Conservation (phyloP, 1,139 yeast genomes). For the Suhomyces bribrorum region DNA sequence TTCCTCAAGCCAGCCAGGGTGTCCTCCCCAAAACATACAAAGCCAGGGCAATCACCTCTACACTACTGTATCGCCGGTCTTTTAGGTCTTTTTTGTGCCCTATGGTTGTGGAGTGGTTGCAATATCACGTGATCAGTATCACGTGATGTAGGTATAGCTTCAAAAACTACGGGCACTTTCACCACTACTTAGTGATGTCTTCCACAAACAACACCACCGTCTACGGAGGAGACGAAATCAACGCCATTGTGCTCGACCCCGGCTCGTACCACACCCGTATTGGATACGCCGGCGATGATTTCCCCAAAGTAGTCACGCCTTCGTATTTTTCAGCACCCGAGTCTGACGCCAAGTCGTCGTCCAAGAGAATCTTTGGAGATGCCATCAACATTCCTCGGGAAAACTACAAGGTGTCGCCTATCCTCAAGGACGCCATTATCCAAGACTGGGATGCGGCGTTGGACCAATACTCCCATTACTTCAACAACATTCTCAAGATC, state of each 20-base stretch:
- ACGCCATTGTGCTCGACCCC: slow-evolving; percentile 89
- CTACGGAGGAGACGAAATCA: slow-evolving; percentile 73
- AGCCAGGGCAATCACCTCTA: too few relatives aligned
- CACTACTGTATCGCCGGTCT: too few relatives aligned
- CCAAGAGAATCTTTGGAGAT: slow-evolving; percentile 51
- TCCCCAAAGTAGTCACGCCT: slow-evolving; percentile 76
- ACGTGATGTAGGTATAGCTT: too few relatives aligned
- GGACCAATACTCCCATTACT: slow-evolving; percentile 62
- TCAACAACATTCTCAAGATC: slow-evolving; percentile 48
- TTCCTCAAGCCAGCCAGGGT: too few relatives aligned
- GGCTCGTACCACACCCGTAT: slow-evolving; percentile 82
- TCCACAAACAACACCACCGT: slow-evolving; percentile 24
- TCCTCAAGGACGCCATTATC: slow-evolving; percentile 61
- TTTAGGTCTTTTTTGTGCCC: too few relatives aligned
- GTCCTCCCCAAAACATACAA: too few relatives aligned
- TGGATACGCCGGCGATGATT: slow-evolving; percentile 94
- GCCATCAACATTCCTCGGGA: slow-evolving; percentile 56
- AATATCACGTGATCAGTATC: too few relatives aligned
- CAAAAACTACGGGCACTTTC: neutral
- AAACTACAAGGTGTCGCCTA: slow-evolving; percentile 54
- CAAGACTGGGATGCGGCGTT: slow-evolving; percentile 76
- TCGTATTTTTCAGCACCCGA: slow-evolving; percentile 46
- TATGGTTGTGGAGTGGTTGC: too few relatives aligned
- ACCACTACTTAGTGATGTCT: slow-evolving; percentile 15
- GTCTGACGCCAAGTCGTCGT: slow-evolving; percentile 9